Conservation (phyloP, 345 rosid genomes). For the Eucalyptus virginea region DNA sequence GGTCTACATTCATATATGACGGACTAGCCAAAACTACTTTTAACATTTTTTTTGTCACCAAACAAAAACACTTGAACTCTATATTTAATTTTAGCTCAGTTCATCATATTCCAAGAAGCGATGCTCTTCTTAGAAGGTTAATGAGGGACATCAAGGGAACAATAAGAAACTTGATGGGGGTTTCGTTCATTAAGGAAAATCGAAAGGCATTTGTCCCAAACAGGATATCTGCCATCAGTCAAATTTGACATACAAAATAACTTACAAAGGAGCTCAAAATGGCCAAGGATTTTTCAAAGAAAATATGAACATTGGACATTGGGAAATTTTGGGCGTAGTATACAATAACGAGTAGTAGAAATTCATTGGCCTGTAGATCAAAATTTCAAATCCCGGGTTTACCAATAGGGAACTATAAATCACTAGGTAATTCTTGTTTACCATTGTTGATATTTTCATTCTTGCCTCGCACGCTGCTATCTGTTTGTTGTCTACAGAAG, state of each 20-base stretch:
- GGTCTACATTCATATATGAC: neutral
- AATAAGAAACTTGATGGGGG: neutral
- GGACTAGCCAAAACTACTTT: neutral
- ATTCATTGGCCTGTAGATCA: neutral
- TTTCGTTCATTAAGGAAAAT: rapidly evolving
- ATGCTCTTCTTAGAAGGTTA: neutral
- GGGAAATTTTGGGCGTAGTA: neutral
- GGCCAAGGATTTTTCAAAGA: neutral
- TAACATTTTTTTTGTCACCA: too few relatives aligned
- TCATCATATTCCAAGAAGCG: neutral
- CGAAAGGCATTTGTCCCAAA: too few relatives aligned
- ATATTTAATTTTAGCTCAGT: neutral
- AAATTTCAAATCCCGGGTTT: neutral
- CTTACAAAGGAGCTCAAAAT: neutral
- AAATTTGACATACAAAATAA: too few relatives aligned
- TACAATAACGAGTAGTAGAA: neutral
- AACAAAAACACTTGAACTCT: neutral
- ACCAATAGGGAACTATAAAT: too few relatives aligned
- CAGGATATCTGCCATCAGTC: too few relatives aligned
- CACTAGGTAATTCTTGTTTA: neutral
- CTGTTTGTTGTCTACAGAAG: neutral
- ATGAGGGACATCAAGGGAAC: neutral
- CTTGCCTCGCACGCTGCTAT: neutral
- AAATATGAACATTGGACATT: neutral
- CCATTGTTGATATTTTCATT: neutral